Evolutionary conservation across 2,329 filamentous ascomycete species (phyloP).

Genomic region (Ophidiomyces ophidiicola): DNA sequence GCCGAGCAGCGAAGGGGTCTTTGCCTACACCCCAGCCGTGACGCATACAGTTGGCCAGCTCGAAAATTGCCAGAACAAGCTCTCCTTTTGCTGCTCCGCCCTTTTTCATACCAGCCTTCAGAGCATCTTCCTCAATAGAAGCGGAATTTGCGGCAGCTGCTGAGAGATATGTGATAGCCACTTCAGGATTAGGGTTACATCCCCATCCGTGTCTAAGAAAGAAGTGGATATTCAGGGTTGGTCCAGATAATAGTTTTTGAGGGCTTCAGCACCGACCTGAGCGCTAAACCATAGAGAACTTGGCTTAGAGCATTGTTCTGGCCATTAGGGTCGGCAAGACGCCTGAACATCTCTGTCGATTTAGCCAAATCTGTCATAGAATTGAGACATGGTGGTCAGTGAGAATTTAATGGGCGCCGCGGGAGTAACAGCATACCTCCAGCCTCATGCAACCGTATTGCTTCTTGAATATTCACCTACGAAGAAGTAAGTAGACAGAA

Average conservation of each 20-base stretch:
- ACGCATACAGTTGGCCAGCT: constrained; percentile 65
- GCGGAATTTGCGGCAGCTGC: constrained; percentile 85
- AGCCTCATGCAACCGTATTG: constrained; percentile 82
- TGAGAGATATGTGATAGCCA: constrained; percentile 72
- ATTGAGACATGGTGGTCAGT: background rate
- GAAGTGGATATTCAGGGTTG: constrained; percentile 16
- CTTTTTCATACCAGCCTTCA: constrained; percentile 78
- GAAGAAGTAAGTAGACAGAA: background rate
- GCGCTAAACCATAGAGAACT: constrained; percentile 84
- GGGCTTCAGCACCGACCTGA: constrained; percentile 49
- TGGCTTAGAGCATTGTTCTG: constrained; percentile 89
- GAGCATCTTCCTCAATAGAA: constrained; percentile 69
- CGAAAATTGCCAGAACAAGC: constrained; percentile 89
- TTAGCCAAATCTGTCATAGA: constrained; percentile 47
- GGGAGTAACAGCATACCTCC: constrained; percentile 40
- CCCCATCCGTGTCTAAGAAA: constrained; percentile 77
- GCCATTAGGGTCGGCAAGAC: constrained; percentile 68
- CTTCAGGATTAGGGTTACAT: constrained; percentile 56
- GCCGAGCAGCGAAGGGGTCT: constrained; percentile 68
- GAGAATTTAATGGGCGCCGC: background rate
- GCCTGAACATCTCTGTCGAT: constrained; percentile 76
- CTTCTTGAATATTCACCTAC: constrained; percentile 66
- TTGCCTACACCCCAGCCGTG: constrained; percentile 86
- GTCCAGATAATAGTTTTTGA: constrained; percentile 1
- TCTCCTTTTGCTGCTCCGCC: constrained; percentile 93